phyloP scores from a whole-genome alignment of 768 basidiomycete genomes.

The Neoboletus magnificus region DNA sequence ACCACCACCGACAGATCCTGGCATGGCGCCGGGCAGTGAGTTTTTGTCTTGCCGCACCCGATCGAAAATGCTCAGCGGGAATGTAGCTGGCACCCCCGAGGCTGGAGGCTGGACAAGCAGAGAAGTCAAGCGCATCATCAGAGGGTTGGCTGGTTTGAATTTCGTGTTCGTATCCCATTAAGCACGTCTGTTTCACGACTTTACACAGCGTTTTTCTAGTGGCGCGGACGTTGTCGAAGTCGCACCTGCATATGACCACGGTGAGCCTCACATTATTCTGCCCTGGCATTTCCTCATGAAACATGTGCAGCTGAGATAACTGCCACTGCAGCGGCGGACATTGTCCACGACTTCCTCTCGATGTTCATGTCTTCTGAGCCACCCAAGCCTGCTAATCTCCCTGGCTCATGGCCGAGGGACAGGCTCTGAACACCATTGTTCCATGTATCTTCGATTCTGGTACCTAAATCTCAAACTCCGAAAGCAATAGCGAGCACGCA shows the following conservation, averaged over 20 bases:
- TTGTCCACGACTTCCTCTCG: conserved; percentile 44
- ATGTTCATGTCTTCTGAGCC: conserved; percentile 33
- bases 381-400: conserved; percentile 17
- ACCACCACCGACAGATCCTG: conserved; percentile 51
- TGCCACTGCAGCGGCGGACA: conserved; percentile 41
- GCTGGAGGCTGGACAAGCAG: conserved; percentile 82
- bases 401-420: conserved; percentile 14
- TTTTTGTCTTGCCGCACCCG: conserved; percentile 2
- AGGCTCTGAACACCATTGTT: conserved; percentile 14
- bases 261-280: conserved; percentile 6
- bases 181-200: background rate
- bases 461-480: background rate
- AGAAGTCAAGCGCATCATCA: conserved; percentile 76
- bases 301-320: conserved; percentile 36
- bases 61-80: background rate
- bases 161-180: conserved; percentile 51
- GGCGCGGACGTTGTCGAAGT: conserved; percentile 27
- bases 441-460: background rate
- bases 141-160: conserved; percentile 75
- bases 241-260: conserved; percentile 27
- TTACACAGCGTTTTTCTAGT: conserved; percentile 3
- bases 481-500: background rate
- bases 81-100: conserved; percentile 76
- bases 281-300: conserved; percentile 4
- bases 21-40: conserved; percentile 75